Base-by-base conservation (phyloP, 306 rosid genomes). In the Cyamopsis tetragonoloba region DNA sequence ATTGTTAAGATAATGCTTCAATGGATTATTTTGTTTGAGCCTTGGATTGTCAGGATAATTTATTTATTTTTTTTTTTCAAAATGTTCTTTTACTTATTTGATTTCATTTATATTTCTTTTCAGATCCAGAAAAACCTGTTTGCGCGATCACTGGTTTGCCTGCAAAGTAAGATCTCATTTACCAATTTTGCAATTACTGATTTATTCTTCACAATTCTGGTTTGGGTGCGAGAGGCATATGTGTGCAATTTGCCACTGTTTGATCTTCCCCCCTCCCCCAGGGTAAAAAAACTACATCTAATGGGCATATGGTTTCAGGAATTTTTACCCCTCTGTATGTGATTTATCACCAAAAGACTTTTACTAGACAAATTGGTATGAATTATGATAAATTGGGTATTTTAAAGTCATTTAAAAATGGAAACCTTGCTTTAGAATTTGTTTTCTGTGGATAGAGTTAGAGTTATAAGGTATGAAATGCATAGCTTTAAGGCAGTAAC, bases 91-190 rank as follows among this genome's bases (percentile, higher is more conserved):
- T 68, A 54, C 54, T 63, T 53, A 24, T 64, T 11, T 69, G 26
- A 30, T 59, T 46, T 32, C 20, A 12, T 58, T 22, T 12, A 53
- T 68, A 11, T 78, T 47, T 71, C 27, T 79, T 81, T 79, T 46
- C 91, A 88, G 97, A 88, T 84, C 98, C 95, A 14, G 87, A 88
- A 71, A 85, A 88, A 76, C 81, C 90, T 72, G 88, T 86, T 48
- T 93, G 96, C 69, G 80, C 81, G 15, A 78, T 88, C 70, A 90
- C 95, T 62, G 97, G 99, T 70, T 90, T 90, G 85, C 97, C 96
- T 67, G 95, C 99, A 66, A 86, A 80, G 99, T 93, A 87, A 86
- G 98, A 66, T 26, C 81, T 70, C 70, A 46, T 57, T 69, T 55
- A 28, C 60, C 47, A 34, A 37, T 72, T 31, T 62, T 67, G 53